These are phyloP conservation scores for Nevesoporus exiguus DNA, from an alignment of 768 basidiomycete genomes.

Conservation along the genomic window DNA sequence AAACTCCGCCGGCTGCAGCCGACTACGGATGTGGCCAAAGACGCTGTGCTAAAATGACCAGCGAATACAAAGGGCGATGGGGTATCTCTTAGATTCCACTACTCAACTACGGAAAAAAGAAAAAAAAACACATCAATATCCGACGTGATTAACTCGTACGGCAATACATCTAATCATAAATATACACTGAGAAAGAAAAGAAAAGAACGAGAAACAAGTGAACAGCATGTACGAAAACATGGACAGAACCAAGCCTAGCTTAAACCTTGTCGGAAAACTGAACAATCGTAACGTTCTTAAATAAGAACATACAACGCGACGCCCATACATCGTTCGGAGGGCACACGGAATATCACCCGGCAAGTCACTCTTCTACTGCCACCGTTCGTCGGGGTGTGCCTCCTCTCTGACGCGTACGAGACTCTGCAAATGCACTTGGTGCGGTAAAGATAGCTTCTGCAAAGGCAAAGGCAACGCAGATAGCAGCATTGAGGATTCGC, in stretches of 20 bases:
- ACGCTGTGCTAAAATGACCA: too few relatives aligned
- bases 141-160: slow-evolving; percentile 11
- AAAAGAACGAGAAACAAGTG: slow-evolving; percentile 3
- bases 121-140: not conserved
- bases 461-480: slow-evolving; percentile 63
- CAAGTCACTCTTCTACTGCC: slow-evolving; percentile 20
- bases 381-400: slow-evolving; percentile 22
- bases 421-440: slow-evolving; percentile 38
- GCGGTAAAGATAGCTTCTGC: slow-evolving; percentile 58
- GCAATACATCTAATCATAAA: slow-evolving; percentile 19
- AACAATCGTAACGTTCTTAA: not conserved
- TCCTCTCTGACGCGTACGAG: slow-evolving; percentile 23
- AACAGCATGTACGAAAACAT: slow-evolving; percentile 20
- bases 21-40: not conserved
- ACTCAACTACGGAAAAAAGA: not conserved
- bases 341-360: not conserved
- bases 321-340: not conserved
- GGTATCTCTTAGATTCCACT: slow-evolving; percentile 9
- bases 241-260: slow-evolving; percentile 7
- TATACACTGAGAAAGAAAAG: not conserved
- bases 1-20: slow-evolving; percentile 24
- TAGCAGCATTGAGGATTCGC: slow-evolving; percentile 52
- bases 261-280: not conserved
- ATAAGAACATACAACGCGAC: not conserved
- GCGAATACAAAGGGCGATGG: not conserved